A percentile compares a stretch with the other conserved stretches of the same genome.
These are phyloP conservation scores for Russula lepida DNA, from an alignment of 768 basidiomycete genomes.

Conservation along the genomic window DNA sequence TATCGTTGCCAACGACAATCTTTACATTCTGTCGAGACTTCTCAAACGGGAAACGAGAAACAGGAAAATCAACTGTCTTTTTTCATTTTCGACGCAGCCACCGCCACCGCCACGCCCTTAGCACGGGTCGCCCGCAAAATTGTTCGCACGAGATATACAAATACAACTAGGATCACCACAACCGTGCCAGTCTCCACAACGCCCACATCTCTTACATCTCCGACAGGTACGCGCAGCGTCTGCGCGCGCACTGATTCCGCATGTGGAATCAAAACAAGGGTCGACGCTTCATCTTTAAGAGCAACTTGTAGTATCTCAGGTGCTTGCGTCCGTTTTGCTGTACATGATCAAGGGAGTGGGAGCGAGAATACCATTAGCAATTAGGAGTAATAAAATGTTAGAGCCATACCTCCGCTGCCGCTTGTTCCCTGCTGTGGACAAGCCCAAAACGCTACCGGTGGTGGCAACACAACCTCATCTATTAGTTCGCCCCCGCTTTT, in stretches of 20 bases:
- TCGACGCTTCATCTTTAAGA: neutral
- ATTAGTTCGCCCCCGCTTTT: neutral
- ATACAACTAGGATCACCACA: neutral
- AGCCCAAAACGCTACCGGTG: constrained; percentile 8
- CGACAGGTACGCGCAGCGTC: constrained; percentile 10
- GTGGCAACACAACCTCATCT: constrained; percentile 2
- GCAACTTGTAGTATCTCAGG: neutral
- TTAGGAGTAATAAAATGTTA: neutral
- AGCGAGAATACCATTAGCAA: no score
- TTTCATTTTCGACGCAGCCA: neutral
- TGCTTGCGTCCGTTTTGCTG: neutral
- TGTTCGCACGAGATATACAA: constrained; percentile 1
- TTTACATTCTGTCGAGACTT: no score
- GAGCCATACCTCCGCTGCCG: neutral
- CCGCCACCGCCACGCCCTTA: neutral
- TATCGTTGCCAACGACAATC: neutral
- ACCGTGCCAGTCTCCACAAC: constrained; percentile 8
- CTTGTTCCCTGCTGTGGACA: neutral
- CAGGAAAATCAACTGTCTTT: neutral
- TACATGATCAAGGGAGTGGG: no score
- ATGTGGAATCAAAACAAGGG: constrained; percentile 3
- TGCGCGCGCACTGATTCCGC: neutral
- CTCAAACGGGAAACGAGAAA: no score
- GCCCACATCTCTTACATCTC: neutral
- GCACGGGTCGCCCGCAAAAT: neutral